phyloP scores from a whole-genome alignment of 345 rosid species.

The Acer campestre region DNA sequence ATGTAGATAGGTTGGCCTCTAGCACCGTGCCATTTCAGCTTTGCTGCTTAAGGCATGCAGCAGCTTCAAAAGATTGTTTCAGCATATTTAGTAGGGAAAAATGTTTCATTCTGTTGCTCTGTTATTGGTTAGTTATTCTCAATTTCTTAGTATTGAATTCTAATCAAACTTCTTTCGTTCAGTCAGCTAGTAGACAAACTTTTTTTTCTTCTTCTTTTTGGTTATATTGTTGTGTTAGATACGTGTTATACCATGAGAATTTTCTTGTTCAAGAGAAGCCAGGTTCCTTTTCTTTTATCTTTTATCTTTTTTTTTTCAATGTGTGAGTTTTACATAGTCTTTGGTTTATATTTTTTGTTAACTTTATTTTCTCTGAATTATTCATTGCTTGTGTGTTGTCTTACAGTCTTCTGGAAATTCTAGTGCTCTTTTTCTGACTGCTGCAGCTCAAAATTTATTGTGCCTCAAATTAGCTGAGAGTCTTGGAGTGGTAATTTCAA shows the following conservation, averaged over 20 bases:
- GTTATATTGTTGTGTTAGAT: neutral
- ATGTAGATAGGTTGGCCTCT: too few relatives aligned
- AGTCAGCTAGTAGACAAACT: too few relatives aligned
- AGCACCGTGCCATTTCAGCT: too few relatives aligned
- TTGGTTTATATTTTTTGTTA: slow-evolving; percentile 8
- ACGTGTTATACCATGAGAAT: neutral
- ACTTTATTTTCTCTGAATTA: slow-evolving; percentile 18
- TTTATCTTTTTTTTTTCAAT: neutral
- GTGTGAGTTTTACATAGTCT: neutral
- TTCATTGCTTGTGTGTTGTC: slow-evolving; percentile 30
- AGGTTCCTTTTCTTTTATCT: neutral
- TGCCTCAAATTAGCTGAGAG: slow-evolving; percentile 95
- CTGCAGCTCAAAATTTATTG: slow-evolving; percentile 93
- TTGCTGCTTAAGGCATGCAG: too few relatives aligned
- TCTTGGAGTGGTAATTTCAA: slow-evolving; percentile 75
- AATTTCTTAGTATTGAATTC: too few relatives aligned
- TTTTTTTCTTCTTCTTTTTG: neutral
- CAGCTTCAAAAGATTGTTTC: neutral
- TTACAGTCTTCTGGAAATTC: slow-evolving; percentile 83
- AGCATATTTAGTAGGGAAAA: neutral
- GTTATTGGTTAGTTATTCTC: neutral
- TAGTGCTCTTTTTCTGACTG: slow-evolving; percentile 95
- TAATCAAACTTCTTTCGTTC: too few relatives aligned
- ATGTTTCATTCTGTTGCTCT: neutral
- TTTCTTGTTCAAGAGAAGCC: neutral